These are phyloP conservation scores for Gamsiella multidivaricata DNA, from an alignment of 192 early-diverging fungal genomes.

Conservation along the genomic window DNA sequence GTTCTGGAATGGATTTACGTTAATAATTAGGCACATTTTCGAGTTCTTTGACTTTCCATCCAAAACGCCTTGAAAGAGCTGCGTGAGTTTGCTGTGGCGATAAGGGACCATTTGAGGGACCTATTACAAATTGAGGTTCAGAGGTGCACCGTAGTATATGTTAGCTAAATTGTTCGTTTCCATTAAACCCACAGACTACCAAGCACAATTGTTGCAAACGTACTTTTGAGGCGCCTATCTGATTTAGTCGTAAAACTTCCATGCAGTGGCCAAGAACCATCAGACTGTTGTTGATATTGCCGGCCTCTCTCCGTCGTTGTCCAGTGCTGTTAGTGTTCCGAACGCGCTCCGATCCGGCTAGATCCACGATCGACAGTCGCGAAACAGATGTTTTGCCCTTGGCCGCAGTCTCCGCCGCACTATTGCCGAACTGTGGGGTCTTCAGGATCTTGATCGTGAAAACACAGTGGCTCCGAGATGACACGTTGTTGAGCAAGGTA, in stretches of 20 bases:
- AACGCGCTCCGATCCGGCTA: constrained; percentile 77
- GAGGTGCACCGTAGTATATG: not conserved
- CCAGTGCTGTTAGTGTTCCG: constrained; percentile 63
- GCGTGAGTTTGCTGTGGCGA: constrained; percentile 75
- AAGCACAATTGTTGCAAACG: not conserved
- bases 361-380: constrained; percentile 71
- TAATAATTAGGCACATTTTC: constrained; percentile 65
- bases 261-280: constrained; percentile 81
- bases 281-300: constrained; percentile 76
- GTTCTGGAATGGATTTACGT: constrained; percentile 69
- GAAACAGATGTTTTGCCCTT: constrained; percentile 56
- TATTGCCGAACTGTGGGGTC: constrained; percentile 56
- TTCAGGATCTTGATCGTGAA: constrained; percentile 75
- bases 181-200: not conserved
- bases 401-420: constrained; percentile 54
- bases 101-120: constrained; percentile 64
- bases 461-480: constrained; percentile 73
- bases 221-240: constrained; percentile 52
- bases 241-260: constrained; percentile 69
- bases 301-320: constrained; percentile 70
- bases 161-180: not conserved
- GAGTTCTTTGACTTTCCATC: constrained; percentile 54
- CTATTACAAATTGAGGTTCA: constrained; percentile 1
- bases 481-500: constrained; percentile 64
- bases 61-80: constrained; percentile 71